Evolutionary conservation across 2,329 filamentous ascomycete genomes (phyloP).

Genomic region (Ceratocystis variospora): DNA sequence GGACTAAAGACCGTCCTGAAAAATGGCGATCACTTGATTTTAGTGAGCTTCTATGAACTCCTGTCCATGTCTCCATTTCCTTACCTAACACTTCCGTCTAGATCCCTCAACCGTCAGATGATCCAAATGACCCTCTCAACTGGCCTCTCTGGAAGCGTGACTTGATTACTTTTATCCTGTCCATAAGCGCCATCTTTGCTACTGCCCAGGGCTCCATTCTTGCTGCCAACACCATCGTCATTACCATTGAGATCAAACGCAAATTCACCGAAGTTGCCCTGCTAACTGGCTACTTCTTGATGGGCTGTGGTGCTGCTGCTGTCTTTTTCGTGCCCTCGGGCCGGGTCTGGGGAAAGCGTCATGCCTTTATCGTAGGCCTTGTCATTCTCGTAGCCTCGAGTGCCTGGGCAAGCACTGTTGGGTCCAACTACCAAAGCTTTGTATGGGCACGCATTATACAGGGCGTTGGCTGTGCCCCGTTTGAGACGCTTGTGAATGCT

Average conservation of each 20-base stretch:
- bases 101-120: slow-evolving; percentile 73
- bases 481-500: slow-evolving; percentile 80
- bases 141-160: slow-evolving; percentile 85
- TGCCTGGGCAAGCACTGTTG: slow-evolving; percentile 61
- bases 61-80: not conserved
- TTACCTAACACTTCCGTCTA: slow-evolving; percentile 21
- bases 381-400: slow-evolving; percentile 59
- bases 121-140: slow-evolving; percentile 73
- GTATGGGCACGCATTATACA: slow-evolving; percentile 71
- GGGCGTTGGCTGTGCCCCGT: slow-evolving; percentile 74
- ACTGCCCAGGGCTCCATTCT: slow-evolving; percentile 75
- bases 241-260: slow-evolving; percentile 51
- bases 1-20: slow-evolving; percentile 57
- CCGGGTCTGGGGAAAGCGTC: slow-evolving; percentile 83
- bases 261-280: slow-evolving; percentile 65
- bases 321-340: slow-evolving; percentile 78
- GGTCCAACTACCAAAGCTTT: slow-evolving; percentile 55
- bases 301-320: slow-evolving; percentile 68
- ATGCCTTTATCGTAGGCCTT: slow-evolving; percentile 69
- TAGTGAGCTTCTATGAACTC: slow-evolving; percentile 37
- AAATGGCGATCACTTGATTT: slow-evolving; percentile 55
- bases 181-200: slow-evolving; percentile 66
- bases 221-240: slow-evolving; percentile 71
- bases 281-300: slow-evolving; percentile 74
- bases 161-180: slow-evolving; percentile 63